Evolutionary conservation across 352 stramenopile genomes (phyloP), one percentile per base, ranked within the genome.

Genomic region (Hyaloperonospora arabidopsidis): DNA sequence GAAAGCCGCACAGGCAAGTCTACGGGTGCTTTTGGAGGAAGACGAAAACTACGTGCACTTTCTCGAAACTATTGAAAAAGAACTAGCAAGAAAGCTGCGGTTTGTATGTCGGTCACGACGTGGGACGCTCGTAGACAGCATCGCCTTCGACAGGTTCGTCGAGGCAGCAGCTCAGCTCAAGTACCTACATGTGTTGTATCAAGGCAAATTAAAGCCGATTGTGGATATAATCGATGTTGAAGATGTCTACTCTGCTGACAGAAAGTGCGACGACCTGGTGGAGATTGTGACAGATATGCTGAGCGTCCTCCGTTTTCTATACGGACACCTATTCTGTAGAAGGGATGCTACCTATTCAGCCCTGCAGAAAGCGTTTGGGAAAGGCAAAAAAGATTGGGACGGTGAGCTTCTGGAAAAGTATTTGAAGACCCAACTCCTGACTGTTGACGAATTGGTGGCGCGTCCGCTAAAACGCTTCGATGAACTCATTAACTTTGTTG

Each of bases 401-500:
- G 32, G 29, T 13, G 14, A 38, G 2, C 15, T 76, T 6, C 11
- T 76, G 32, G 29, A 51, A 14, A 52, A 58, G 15, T 70, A 66
- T 40, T 28, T 71, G 41, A 25, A 34, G 18, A 55, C 39, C 25
- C 49, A 68, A 14, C 46, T 68, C 14, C 15, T 70, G 32, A 63
- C 60, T 21, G 15, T 49, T 13, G 58, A 63, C 2, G 48, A 49
- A 12, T 44, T 76, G 23, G 48, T 67, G 10, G 38, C 14, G 47
- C 61, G 60, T 14, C 54, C 64, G 19, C 45, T 71, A 25, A 45
- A 65, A 23, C 50, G 67, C 22, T 76, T 76, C 46, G 34, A 60
- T 35, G 61, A 60, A 21, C 19, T 72, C 15, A 52, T 76, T 29
- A 55, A 70, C 36, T 73, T 72, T 22, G 67, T 68, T 5, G 54